A percentile compares a stretch with the other conserved stretches of the same genome.
These are phyloP conservation scores for Exophiala oligosperma DNA, from an alignment of 2,329 filamentous ascomycete genomes.

Conservation along the genomic window DNA sequence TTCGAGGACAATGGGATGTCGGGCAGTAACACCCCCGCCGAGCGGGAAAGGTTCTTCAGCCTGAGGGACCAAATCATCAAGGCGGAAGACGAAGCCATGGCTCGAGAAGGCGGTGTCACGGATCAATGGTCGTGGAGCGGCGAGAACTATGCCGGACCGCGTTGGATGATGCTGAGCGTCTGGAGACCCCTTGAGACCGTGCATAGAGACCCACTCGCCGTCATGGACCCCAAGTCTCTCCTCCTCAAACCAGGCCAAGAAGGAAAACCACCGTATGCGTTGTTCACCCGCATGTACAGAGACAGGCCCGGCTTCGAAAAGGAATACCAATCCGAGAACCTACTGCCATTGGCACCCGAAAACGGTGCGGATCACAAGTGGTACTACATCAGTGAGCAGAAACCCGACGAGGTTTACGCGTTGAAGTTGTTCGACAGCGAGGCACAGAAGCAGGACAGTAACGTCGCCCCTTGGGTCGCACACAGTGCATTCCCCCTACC, in stretches of 20 bases:
- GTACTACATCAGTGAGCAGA: constrained; percentile 13
- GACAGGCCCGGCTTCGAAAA: constrained; percentile 10
- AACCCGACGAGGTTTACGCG: constrained; percentile 11
- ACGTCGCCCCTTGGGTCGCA: constrained; percentile 6
- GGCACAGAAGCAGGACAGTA: background rate
- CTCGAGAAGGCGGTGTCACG: constrained; percentile 5
- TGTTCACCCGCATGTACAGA: background rate
- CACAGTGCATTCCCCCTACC: constrained; percentile 12
- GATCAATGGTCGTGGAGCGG: constrained; percentile 14
- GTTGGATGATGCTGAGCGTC: constrained; percentile 26
- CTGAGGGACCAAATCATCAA: constrained; percentile 6
- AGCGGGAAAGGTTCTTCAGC: constrained; percentile 5
- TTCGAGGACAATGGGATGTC: constrained; percentile 11
- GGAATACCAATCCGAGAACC: constrained; percentile 9
- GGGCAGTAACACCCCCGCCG: constrained; percentile 2
- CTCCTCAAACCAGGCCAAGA: constrained; percentile 1
- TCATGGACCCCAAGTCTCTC: constrained; percentile 16
- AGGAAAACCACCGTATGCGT: constrained; percentile 1
- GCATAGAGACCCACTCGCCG: constrained; percentile 27
- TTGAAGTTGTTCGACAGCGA: constrained; percentile 19
- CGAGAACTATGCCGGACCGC: constrained; percentile 11
- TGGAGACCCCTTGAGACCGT: constrained; percentile 31
- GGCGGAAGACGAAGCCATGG: constrained; percentile 11
- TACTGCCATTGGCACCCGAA: constrained; percentile 7
- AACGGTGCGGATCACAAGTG: background rate